Conservation (phyloP, 2,329 filamentous ascomycete genomes). For the Neofusicoccum ribis region DNA sequence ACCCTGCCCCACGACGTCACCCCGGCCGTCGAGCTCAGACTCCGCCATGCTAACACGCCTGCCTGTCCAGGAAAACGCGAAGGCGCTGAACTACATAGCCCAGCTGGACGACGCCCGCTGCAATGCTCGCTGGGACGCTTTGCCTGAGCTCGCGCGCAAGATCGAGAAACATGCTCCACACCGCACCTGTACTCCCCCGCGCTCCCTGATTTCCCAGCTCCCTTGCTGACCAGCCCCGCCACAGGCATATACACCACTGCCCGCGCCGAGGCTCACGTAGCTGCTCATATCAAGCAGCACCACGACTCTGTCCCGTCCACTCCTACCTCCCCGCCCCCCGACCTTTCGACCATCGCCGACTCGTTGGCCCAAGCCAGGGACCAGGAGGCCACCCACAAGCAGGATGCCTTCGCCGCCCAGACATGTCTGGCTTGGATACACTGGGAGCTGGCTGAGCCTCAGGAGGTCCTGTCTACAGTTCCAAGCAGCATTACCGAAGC, state of each 20-base stretch:
- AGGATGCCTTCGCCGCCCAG: constrained; percentile 72
- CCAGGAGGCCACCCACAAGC: constrained; percentile 42
- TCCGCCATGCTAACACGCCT: constrained; percentile 2
- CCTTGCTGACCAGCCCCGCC: constrained; percentile 1
- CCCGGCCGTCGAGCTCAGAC: constrained; percentile 7
- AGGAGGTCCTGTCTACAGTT: constrained; percentile 60
- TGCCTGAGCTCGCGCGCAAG: constrained; percentile 89
- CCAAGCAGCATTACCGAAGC: constrained; percentile 59
- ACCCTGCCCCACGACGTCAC: constrained; percentile 20
- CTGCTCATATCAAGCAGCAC: constrained; percentile 42
- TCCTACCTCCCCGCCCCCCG: constrained; percentile 22
- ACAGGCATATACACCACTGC: constrained; percentile 49
- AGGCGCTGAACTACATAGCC: constrained; percentile 79
- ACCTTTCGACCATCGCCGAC: constrained; percentile 21
- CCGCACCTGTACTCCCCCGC: constrained; percentile 67
- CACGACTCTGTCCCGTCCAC: constrained; percentile 44
- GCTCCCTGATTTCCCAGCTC: constrained; percentile 18
- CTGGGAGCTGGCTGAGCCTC: constrained; percentile 72
- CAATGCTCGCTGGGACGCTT: constrained; percentile 80
- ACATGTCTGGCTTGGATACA: constrained; percentile 85
- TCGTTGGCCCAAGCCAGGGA: constrained; percentile 23
- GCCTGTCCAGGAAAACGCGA: constrained; percentile 59
- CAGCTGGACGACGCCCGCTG: constrained; percentile 85
- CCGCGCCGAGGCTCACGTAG: constrained; percentile 48
- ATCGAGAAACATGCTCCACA: constrained; percentile 90